Percentiles rank a stretch among this genome's conserved stretches.
Conservation (phyloP, 2,329 filamentous ascomycete genomes). For the Hysterium pulicare region DNA sequence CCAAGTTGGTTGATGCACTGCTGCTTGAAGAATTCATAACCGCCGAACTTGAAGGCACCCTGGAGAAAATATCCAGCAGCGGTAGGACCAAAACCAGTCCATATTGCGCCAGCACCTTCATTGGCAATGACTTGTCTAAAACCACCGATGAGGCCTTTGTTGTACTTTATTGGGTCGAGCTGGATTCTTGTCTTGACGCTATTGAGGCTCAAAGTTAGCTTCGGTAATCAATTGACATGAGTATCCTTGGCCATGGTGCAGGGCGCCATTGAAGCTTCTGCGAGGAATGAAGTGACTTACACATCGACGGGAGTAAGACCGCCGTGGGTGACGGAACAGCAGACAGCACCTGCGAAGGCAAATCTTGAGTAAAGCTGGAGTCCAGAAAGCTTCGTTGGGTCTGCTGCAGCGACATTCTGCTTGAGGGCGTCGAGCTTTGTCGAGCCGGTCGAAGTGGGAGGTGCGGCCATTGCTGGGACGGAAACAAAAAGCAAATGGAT, state of each 20-base stretch:
- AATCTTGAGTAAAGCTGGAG: slow-evolving; percentile 87
- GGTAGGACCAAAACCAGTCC: slow-evolving; percentile 82
- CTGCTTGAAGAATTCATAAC: slow-evolving; percentile 96
- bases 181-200: slow-evolving; percentile 96
- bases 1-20: slow-evolving; percentile 78
- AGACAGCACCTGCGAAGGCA: slow-evolving; percentile 94
- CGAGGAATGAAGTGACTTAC: slow-evolving; percentile 56
- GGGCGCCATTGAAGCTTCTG: slow-evolving; percentile 26
- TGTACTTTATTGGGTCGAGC: slow-evolving; percentile 86
- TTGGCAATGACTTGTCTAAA: slow-evolving; percentile 81
- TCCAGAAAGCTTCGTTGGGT: slow-evolving; percentile 57
- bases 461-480: slow-evolving; percentile 20
- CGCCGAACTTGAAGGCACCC: slow-evolving; percentile 89
- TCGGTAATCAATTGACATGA: too few species aligned
- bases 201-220: slow-evolving; percentile 10
- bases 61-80: slow-evolving; percentile 91
- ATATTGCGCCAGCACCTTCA: slow-evolving; percentile 81
- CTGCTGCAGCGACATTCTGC: slow-evolving; percentile 43
- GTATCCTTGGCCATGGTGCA: slow-evolving; percentile 19
- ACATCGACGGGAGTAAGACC: slow-evolving; percentile 97
- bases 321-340: slow-evolving; percentile 97
- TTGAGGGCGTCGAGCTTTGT: slow-evolving; percentile 53
- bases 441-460: slow-evolving; percentile 49
- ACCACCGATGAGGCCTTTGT: slow-evolving; percentile 79
- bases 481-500: too few species aligned